Percentiles rank a stretch among this genome's conserved stretches.
Conservation (phyloP, 2,329 filamentous ascomycete genomes). For the Microsporum canis region DNA sequence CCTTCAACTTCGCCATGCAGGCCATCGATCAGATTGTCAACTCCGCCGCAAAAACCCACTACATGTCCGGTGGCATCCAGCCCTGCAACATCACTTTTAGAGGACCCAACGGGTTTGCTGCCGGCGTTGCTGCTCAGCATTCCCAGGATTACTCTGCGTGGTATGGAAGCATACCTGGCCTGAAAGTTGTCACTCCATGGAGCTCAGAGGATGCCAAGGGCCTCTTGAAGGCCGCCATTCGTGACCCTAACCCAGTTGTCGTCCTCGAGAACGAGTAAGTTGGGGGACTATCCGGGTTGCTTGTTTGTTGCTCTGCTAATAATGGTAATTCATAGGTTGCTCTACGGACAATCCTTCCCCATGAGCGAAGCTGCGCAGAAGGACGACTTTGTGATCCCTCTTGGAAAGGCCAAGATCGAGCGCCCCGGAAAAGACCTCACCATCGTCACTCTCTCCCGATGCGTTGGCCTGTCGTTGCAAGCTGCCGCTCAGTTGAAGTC, state of each 20-base stretch:
- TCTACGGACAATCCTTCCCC: conserved; percentile 91
- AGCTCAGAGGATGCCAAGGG: conserved; percentile 97
- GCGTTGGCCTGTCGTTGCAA: conserved; percentile 79
- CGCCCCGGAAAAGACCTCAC: conserved; percentile 91
- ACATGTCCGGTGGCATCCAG: conserved; percentile 99
- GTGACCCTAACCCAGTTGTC: conserved; percentile 93
- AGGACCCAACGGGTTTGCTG: conserved; percentile 93
- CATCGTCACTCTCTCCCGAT: conserved; percentile 87
- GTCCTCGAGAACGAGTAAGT: conserved; percentile 70
- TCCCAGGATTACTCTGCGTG: conserved; percentile 97
- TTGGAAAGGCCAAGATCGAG: conserved; percentile 99
- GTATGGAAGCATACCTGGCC: conserved; percentile 95
- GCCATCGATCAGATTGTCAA: conserved; percentile 99
- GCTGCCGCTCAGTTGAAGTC: conserved; percentile 87
- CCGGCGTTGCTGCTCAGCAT: conserved; percentile 94
- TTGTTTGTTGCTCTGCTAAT: not conserved
- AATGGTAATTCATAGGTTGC: conserved; percentile 37
- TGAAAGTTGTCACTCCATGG: conserved; percentile 96
- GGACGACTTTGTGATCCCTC: conserved; percentile 91
- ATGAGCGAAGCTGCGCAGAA: conserved; percentile 96
- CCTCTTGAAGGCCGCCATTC: conserved; percentile 91
- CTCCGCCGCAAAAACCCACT: conserved; percentile 96
- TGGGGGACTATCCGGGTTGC: not conserved
- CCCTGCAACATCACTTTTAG: conserved; percentile 99
- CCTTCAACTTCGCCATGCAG: conserved; percentile 99